These are phyloP conservation scores for Didymellaceae sp. DNA, from an alignment of 2,329 filamentous ascomycete species.

Conservation along the genomic window DNA sequence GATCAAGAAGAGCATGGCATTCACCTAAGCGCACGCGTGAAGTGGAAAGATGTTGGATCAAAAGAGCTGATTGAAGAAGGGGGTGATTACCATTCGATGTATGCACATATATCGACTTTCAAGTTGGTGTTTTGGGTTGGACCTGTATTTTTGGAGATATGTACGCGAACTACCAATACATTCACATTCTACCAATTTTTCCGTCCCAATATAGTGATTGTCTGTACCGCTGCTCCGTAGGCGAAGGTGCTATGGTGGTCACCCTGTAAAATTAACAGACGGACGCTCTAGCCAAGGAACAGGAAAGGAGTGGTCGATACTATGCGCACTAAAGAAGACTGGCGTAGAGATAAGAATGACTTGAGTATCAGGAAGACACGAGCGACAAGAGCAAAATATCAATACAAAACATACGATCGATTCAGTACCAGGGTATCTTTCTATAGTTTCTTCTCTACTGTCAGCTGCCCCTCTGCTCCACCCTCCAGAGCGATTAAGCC, in stretches of 20 bases:
- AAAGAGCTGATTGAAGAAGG: neutral
- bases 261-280: no score
- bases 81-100: constrained; percentile 18
- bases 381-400: neutral
- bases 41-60: neutral
- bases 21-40: constrained; percentile 37
- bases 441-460: constrained; percentile 24
- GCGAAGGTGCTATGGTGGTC: no score
- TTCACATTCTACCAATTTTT: constrained; percentile 16
- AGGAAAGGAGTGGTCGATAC: no score
- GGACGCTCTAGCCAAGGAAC: no score
- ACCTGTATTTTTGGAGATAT: constrained; percentile 28
- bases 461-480: constrained; percentile 28
- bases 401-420: no score
- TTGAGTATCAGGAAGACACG: no score
- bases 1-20: constrained; percentile 97
- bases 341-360: no score
- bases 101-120: constrained; percentile 20
- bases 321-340: no score
- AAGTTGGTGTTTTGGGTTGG: constrained; percentile 19
- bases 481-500: constrained; percentile 49
- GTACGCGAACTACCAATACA: constrained; percentile 27
- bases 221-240: no score
- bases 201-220: neutral
- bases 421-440: constrained; percentile 5